Evolutionary conservation across 192 early-diverging fungal species (phyloP), one percentile per base, ranked within the genome.

Genomic region (Umbelopsis sp.): DNA sequence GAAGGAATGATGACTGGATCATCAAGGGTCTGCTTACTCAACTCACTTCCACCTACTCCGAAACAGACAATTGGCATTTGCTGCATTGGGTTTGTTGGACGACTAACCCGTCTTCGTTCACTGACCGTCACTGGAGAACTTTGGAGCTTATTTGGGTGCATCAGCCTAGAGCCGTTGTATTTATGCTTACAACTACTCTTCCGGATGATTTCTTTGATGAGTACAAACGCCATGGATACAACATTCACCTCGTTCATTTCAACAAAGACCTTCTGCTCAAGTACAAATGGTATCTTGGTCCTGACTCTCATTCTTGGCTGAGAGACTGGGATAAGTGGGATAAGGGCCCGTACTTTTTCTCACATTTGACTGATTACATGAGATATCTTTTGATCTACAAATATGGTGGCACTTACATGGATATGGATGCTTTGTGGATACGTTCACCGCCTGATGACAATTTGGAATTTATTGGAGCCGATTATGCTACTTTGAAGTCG

Each of bases 351-450:
- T 88, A 79, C 67, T 88, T 88, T 64, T 79, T 79, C 30, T 82
- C 78, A 18, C 84, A 88, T 53, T 50, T 88, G 44, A 81, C 86
- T 1, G 86, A 88, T 67, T 88, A 86, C 49, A 68, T 88, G 66
- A 71, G 84, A 47, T 74, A 77, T 27, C 71, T 84, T 0, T 73
- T 85, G 2, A 70, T 88, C 2, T 85, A 88, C 74, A 85, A 85
- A 33, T 88, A 88, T 48, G 86, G 86, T 55, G 86, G 86, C 12
- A 84, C 82, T 11, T 88, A 86, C 74, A 88, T 88, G 86, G 86
- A 88, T 65, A 88, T 88, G 82, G 86, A 88, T 49, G 82, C 84
- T 33, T 74, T 88, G 16, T 88, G 84, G 86, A 72, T 84, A 7
- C 81, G 84, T n/a, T 65, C 77, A 0, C 86, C 86, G 15, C 82